These are phyloP conservation scores for Alnus glutinosa DNA, from an alignment of 306 rosid genomes.

Conservation along the genomic window DNA sequence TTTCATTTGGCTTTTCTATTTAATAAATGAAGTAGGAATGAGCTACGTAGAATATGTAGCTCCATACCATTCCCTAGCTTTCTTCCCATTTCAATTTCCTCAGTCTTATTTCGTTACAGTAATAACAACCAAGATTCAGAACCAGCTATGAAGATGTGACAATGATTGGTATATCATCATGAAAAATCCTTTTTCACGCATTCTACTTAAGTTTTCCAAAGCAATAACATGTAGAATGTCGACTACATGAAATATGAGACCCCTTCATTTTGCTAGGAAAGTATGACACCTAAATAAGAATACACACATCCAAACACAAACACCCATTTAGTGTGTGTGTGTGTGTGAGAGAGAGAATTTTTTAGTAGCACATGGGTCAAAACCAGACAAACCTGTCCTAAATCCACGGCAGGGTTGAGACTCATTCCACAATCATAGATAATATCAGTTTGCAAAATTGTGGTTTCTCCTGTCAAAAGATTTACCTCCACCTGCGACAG, in stretches of 20 bases:
- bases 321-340: not conserved
- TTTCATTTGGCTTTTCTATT: too few relatives aligned
- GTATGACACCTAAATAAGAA: too few relatives aligned
- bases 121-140: too few relatives aligned
- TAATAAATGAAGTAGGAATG: too few relatives aligned
- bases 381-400: conserved; percentile 73
- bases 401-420: conserved; percentile 97
- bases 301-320: too few relatives aligned
- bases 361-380: not conserved
- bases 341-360: not conserved
- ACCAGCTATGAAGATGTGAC: too few relatives aligned
- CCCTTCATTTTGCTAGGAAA: not conserved
- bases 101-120: too few relatives aligned
- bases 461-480: conserved; percentile 82
- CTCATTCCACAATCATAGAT: conserved; percentile 93
- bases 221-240: not conserved
- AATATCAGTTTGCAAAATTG: conserved; percentile 69
- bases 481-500: conserved; percentile 79
- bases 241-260: not conserved
- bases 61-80: too few relatives aligned
- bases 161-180: too few relatives aligned
- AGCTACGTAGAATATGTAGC: too few relatives aligned
- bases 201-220: not conserved
- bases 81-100: too few relatives aligned
- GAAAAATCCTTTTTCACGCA: too few relatives aligned